Base-by-base conservation (phyloP, 164 flowering plant genomes). In the Tetracentron sinense region DNA sequence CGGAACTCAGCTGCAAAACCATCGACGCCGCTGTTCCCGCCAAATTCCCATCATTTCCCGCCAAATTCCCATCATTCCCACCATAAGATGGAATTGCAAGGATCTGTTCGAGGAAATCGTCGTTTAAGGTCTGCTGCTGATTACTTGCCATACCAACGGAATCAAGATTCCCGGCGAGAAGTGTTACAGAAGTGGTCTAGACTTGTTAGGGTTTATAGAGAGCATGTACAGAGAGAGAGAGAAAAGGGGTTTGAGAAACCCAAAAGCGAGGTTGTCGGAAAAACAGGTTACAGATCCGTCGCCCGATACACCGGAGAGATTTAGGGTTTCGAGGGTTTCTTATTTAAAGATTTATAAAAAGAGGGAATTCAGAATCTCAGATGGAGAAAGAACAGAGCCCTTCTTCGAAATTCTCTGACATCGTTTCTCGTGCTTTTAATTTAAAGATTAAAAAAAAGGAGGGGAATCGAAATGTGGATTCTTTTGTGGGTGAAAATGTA, bases 21-120 rank as follows among this genome's bases (percentile, higher is more conserved):
- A 83, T 82, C 67, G 78, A 80, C 60, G 72, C 68, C 52, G 71
- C 60, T 17, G 69, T 55, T 30, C 73, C 82, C 25, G 77, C 55
- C 73, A 74, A 58, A 26, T 72, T 65, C n/a, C 55, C 77, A 30
- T 78, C 83, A 22, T 57, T 62, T 31, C 76, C 82, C 6, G 78
- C 62, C 76, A 82, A 60, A 57, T 68, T 72, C 0, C 78, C 4
- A 1, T 78, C 83, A 22, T 81, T 38, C 12, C 78, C 67, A 12
- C 70, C 72, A 66, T 83, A 85, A 46, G 70, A 48, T 2, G 85
- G 91, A 57, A 84, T 74, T 15, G 89, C 83, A 38, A 92, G 81
- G 57, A 92, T 82, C 73, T 89, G 94, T 65, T 87, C 94, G 35
- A 89, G 63, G 76, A 92, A 92, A 54, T 92, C 97, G 66, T 89